Evolutionary conservation across 2,329 filamentous ascomycete species (phyloP), one percentile per base, ranked within the genome.

Genomic region (Diaporthe batatas): DNA sequence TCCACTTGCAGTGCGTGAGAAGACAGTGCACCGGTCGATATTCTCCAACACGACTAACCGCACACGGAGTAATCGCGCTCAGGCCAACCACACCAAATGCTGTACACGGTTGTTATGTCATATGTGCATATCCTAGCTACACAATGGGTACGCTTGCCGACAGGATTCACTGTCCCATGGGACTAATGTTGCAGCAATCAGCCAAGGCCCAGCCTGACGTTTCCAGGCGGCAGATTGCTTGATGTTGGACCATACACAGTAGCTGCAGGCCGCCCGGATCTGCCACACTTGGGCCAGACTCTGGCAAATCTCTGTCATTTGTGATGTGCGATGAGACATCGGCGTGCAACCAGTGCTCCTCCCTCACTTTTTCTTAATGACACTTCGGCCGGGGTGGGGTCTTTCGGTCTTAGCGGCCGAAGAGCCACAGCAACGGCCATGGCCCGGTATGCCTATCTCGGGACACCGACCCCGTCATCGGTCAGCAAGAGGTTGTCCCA

Each of bases 241-340:
- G 29, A 18, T n/a, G 73, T 70, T 44, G 49, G 29, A 68, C 58
- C 39, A 42, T 68, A n/a, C n/a, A n/a, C n/a, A n/a, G n/a, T n/a
- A 73, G 58, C 34, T 73, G 71, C 59, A 73, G 23, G 42, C 58
- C 62, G 18, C 25, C 73, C 68, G 54, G 64, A 53, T 65, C 51
- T 68, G 32, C 76, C 74, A 77, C 75, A 49, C 75, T 77, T 69
- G 11, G 36, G 64, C 68, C 74, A 77, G 74, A 49, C 75, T 77
- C 68, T 16, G 29, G 64, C 68, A 42, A 68, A 72, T 72, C 69
- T 68, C 62, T 72, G 69, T 65, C 69, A 73, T 73, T 72, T 72
- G 64, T 69, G 55, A 74, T 72, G 59, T 72, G 69, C 55, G 55
- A 72, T 68, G 69, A 68, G 54, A 68, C 72, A 72, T 67, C 67